These are phyloP conservation scores for Lanmaoa pseudosensibilis DNA, from an alignment of 768 basidiomycete species.

Conservation along the genomic window DNA sequence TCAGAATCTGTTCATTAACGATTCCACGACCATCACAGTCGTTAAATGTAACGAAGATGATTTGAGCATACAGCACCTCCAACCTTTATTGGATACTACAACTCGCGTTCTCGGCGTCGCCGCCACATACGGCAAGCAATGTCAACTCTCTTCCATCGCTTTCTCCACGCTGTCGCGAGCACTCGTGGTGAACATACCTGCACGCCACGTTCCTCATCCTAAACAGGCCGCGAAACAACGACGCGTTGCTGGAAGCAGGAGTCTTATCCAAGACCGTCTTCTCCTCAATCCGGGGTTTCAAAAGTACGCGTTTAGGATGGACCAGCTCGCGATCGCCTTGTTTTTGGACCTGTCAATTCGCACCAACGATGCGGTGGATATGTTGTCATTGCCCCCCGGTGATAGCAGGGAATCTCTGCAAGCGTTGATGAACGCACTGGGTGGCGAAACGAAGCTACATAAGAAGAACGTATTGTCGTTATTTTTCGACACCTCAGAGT, in stretches of 20 bases:
- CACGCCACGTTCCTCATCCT: slow-evolving; percentile 8
- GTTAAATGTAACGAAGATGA: slow-evolving; percentile 26
- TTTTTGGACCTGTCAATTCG: slow-evolving; percentile 39
- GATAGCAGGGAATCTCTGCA: slow-evolving; percentile 33
- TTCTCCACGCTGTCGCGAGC: slow-evolving; percentile 38
- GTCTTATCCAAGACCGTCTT: slow-evolving; percentile 33
- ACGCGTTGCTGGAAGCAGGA: slow-evolving; percentile 10
- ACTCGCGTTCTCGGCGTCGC: slow-evolving; percentile 40
- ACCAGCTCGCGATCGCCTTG: slow-evolving; percentile 42
- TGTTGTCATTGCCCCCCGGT: slow-evolving; percentile 34
- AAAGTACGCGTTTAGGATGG: slow-evolving; percentile 49
- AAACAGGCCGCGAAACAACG: background rate
- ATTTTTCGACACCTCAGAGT: slow-evolving; percentile 25
- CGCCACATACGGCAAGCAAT: slow-evolving; percentile 39
- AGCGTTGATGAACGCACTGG: slow-evolving; percentile 39
- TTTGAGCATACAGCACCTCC: slow-evolving; percentile 25
- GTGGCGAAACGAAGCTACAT: slow-evolving; percentile 34
- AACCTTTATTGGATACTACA: slow-evolving; percentile 31
- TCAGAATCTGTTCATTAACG: slow-evolving; percentile 37
- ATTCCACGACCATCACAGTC: slow-evolving; percentile 30
- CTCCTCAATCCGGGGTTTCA: slow-evolving; percentile 27
- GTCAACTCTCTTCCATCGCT: slow-evolving; percentile 38
- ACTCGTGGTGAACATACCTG: slow-evolving; percentile 36
- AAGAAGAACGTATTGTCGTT: slow-evolving; percentile 29
- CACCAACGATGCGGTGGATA: slow-evolving; percentile 40